Conservation (phyloP, 2,329 filamentous ascomycete species). For the Cladophialophora exuberans region DNA sequence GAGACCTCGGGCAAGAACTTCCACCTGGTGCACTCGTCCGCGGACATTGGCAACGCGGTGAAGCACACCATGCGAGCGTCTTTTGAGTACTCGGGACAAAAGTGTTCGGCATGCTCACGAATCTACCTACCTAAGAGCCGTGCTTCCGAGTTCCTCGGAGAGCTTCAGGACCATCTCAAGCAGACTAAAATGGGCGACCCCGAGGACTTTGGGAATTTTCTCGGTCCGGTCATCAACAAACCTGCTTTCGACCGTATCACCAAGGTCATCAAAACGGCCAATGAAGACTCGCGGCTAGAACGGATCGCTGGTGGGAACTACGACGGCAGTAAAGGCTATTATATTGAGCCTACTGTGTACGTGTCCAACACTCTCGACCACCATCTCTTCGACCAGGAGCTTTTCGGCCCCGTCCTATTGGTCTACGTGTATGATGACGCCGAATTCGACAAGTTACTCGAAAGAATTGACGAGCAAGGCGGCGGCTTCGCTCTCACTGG, state of each 20-base stretch:
- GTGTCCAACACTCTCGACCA: constrained; percentile 68
- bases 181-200: constrained; percentile 70
- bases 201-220: constrained; percentile 69
- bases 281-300: constrained; percentile 69
- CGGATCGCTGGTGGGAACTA: constrained; percentile 72
- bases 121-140: constrained; percentile 76
- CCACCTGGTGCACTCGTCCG: constrained; percentile 73
- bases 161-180: too few relatives aligned
- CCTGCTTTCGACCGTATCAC: constrained; percentile 75
- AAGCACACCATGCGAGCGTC: constrained; percentile 77
- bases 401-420: constrained; percentile 74
- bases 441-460: constrained; percentile 48
- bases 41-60: constrained; percentile 72
- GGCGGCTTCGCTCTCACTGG: constrained; percentile 79
- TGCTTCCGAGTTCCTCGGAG: too few relatives aligned
- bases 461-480: constrained; percentile 60
- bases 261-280: constrained; percentile 72
- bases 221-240: constrained; percentile 81
- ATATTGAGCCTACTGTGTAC: constrained; percentile 77
- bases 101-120: constrained; percentile 78
- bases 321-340: constrained; percentile 73
- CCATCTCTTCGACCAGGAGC: constrained; percentile 70
- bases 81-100: constrained; percentile 83
- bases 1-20: constrained; percentile 90
- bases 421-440: constrained; percentile 74